These are phyloP conservation scores for Phytophthora syringae DNA, from an alignment of 352 stramenopile genomes.

Conservation along the genomic window DNA sequence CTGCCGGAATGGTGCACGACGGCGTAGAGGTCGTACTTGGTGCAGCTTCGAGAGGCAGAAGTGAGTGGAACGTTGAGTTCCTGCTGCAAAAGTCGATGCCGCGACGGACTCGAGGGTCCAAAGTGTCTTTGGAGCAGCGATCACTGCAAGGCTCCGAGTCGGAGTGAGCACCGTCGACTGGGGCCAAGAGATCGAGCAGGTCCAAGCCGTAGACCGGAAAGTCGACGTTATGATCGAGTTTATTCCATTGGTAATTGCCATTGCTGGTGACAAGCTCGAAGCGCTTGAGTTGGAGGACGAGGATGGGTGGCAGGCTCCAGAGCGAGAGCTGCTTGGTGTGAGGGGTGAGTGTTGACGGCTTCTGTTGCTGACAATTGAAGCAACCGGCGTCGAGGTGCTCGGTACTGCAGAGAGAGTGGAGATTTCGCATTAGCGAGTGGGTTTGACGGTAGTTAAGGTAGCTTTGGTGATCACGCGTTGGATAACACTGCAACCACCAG, in stretches of 20 bases:
- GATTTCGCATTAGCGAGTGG: slow-evolving; percentile 44
- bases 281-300: slow-evolving; percentile 74
- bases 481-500: slow-evolving; percentile 15
- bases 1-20: slow-evolving; percentile 94
- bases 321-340: slow-evolving; percentile 64
- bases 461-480: slow-evolving; percentile 44
- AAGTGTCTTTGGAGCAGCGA: slow-evolving; percentile 5
- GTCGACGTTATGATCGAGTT: slow-evolving; percentile 90
- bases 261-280: slow-evolving; percentile 48
- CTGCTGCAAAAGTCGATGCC: slow-evolving; percentile 41
- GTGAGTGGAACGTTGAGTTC: slow-evolving; percentile 49
- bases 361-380: slow-evolving; percentile 36
- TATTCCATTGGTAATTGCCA: slow-evolving; percentile 63
- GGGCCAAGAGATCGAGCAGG: slow-evolving; percentile 54
- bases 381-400: slow-evolving; percentile 56
- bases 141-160: slow-evolving; percentile 20
- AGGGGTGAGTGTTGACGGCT: slow-evolving; percentile 4
- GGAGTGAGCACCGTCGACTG: slow-evolving; percentile 9
- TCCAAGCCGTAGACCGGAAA: slow-evolving; percentile 92
- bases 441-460: slow-evolving; percentile 44
- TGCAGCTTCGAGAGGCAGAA: slow-evolving; percentile 48
- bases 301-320: slow-evolving; percentile 60
- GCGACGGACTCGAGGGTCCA: slow-evolving; percentile 28
- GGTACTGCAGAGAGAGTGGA: slow-evolving; percentile 54
- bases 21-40: slow-evolving; percentile 93